Conservation (phyloP, 1,284 basidiomycete species). For the Marasmius sp. region DNA sequence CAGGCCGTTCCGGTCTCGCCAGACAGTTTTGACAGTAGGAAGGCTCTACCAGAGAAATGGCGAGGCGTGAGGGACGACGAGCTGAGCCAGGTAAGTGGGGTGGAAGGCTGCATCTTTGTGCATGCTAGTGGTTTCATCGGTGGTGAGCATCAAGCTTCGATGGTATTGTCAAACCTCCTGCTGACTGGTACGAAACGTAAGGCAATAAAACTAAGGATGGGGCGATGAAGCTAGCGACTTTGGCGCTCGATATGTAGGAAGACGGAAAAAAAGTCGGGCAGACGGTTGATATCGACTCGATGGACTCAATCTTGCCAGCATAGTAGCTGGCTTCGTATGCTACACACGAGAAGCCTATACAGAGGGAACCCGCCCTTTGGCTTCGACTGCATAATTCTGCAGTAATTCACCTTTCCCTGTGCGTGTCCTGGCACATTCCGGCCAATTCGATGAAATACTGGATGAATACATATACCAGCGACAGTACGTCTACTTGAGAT, state of each 20-base stretch:
- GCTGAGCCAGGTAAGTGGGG: slow-evolving; percentile 73
- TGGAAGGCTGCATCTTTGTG: slow-evolving; percentile 87
- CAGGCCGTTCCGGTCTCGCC: slow-evolving; percentile 87
- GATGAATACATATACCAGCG: too few species aligned
- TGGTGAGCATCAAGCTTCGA: slow-evolving; percentile 47
- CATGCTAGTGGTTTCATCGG: slow-evolving; percentile 97
- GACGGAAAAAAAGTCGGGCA: background rate
- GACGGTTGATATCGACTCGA: background rate
- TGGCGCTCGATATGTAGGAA: slow-evolving; percentile 55
- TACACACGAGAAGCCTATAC: too few species aligned
- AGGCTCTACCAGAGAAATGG: slow-evolving; percentile 92
- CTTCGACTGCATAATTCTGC: too few species aligned
- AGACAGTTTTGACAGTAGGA: slow-evolving; percentile 89
- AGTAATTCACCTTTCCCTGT: too few species aligned
- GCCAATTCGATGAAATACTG: too few species aligned
- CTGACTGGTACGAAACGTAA: slow-evolving; percentile 24
- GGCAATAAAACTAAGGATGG: slow-evolving; percentile 93
- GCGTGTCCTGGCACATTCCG: too few species aligned
- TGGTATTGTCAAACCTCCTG: background rate
- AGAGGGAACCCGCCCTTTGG: too few species aligned
- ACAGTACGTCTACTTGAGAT: too few species aligned
- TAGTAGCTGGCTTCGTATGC: too few species aligned
- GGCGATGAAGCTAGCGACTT: slow-evolving; percentile 77
- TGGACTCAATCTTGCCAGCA: too few species aligned
- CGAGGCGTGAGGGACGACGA: slow-evolving; percentile 87